These are phyloP conservation scores for Chiua sp. DNA, from an alignment of 1,284 basidiomycete species.

Conservation along the genomic window DNA sequence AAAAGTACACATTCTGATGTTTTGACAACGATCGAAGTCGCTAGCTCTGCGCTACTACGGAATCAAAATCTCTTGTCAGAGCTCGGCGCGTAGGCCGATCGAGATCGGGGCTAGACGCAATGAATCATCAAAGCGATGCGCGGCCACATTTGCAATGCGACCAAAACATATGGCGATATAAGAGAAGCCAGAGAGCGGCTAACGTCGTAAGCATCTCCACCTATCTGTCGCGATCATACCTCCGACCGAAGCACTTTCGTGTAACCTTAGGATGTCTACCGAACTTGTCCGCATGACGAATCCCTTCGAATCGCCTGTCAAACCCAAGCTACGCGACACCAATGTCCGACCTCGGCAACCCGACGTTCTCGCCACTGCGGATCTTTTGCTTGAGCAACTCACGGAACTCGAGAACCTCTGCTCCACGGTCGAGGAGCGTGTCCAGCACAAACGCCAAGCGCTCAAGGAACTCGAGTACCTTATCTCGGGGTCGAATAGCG, in stretches of 20 bases:
- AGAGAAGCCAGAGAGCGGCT: neutral
- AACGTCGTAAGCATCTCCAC: neutral
- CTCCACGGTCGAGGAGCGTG: slow-evolving; percentile 33
- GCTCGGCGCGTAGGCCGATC: neutral
- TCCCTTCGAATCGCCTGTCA: neutral
- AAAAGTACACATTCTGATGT: too few relatives aligned
- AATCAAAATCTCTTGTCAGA: too few relatives aligned
- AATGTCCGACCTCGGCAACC: neutral
- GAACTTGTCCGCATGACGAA: neutral
- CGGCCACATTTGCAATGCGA: neutral
- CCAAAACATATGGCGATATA: neutral
- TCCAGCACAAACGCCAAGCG: slow-evolving; percentile 29
- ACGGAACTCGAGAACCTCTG: slow-evolving; percentile 29
- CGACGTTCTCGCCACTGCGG: neutral
- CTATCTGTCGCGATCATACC: neutral
- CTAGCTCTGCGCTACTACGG: too few relatives aligned
- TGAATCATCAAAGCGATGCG: neutral
- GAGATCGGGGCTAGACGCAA: neutral
- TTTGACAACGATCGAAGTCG: too few relatives aligned
- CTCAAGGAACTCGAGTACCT: slow-evolving; percentile 33
- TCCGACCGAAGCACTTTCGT: neutral
- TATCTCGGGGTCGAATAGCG: slow-evolving; percentile 16
- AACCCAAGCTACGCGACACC: neutral
- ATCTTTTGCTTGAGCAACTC: slow-evolving; percentile 33
- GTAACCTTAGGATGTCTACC: neutral